phyloP scores from a whole-genome alignment of 192 early-diverging fungal genomes.

The Coemansia sp. region DNA sequence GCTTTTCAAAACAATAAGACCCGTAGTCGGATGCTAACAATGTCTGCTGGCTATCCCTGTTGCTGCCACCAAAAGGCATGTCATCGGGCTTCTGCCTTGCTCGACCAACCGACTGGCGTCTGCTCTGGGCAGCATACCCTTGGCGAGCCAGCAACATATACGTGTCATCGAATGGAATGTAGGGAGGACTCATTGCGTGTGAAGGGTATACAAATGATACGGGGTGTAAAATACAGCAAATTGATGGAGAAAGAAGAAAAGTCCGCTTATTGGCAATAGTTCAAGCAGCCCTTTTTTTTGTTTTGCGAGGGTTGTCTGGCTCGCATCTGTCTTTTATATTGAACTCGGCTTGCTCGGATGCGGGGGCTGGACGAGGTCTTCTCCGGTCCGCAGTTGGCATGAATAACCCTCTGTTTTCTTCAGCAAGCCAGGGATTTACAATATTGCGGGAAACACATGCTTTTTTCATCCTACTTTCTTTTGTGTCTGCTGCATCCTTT shows the following conservation, averaged over 20 bases:
- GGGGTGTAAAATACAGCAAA: background rate
- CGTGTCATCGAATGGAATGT: slow-evolving; percentile 24
- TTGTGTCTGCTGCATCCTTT: slow-evolving; percentile 3
- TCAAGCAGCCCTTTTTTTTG: background rate
- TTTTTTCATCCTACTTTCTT: background rate
- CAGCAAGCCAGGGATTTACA: background rate
- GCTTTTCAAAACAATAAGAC: slow-evolving; percentile 15
- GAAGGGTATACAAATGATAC: background rate
- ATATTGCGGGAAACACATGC: slow-evolving; percentile 4
- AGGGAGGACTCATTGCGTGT: slow-evolving; percentile 27
- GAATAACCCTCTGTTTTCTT: slow-evolving; percentile 2
- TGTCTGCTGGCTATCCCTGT: slow-evolving; percentile 11
- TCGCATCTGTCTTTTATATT: background rate
- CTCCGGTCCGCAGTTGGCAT: background rate
- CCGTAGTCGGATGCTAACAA: background rate
- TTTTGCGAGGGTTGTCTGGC: background rate
- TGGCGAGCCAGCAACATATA: slow-evolving; percentile 36
- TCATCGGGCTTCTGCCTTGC: background rate
- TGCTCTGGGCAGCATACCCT: slow-evolving; percentile 38
- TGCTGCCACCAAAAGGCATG: slow-evolving; percentile 6
- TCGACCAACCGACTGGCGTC: slow-evolving; percentile 21
- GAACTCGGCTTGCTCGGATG: background rate
- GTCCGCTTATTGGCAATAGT: background rate
- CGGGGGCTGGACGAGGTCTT: background rate
- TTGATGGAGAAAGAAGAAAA: background rate